Evolutionary conservation across 2,329 filamentous ascomycete genomes (phyloP).

Genomic region (Paraphaeosphaeria minitans): DNA sequence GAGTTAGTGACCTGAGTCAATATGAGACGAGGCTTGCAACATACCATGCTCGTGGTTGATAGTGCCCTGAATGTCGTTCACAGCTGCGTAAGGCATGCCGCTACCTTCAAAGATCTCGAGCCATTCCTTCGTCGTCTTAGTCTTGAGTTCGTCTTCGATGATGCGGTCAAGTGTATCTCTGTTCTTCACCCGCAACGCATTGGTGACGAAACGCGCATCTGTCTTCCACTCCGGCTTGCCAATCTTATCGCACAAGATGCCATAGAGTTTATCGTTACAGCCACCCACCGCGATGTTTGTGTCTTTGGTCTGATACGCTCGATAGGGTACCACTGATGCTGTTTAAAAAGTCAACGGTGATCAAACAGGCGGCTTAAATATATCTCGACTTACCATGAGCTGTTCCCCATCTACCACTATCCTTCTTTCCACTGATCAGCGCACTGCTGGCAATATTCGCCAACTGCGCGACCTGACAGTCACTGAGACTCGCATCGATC

Average conservation of each 20-base stretch:
- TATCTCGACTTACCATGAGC: slow-evolving; percentile 72
- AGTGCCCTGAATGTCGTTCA: slow-evolving; percentile 88
- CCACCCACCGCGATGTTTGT: slow-evolving; percentile 67
- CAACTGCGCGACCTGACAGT: slow-evolving; percentile 91
- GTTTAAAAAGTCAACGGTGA: slow-evolving; percentile 2
- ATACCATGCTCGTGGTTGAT: slow-evolving; percentile 82
- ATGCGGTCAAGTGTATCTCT: slow-evolving; percentile 75
- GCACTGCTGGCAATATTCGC: slow-evolving; percentile 92
- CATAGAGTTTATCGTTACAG: slow-evolving; percentile 66
- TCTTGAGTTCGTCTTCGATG: slow-evolving; percentile 75
- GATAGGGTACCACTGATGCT: slow-evolving; percentile 95
- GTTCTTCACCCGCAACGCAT: slow-evolving; percentile 66
- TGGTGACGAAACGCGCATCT: slow-evolving; percentile 63
- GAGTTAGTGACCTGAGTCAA: neutral
- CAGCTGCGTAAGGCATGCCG: slow-evolving; percentile 89
- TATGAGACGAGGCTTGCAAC: slow-evolving; percentile 19
- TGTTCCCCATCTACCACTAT: slow-evolving; percentile 91
- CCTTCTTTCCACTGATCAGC: slow-evolving; percentile 83
- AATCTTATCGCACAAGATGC: slow-evolving; percentile 63
- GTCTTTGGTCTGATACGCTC: slow-evolving; percentile 71
- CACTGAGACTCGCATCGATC: slow-evolving; percentile 86
- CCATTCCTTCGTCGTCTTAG: slow-evolving; percentile 87
- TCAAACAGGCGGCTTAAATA: neutral
- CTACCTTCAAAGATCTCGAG: slow-evolving; percentile 83
- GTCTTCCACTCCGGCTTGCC: slow-evolving; percentile 62